Percentiles rank a stretch among this genome's conserved stretches.
Evolutionary conservation across 176 grass and related monocot genomes (phyloP).

Genomic region (Rhipidocladum racemiflorum): DNA sequence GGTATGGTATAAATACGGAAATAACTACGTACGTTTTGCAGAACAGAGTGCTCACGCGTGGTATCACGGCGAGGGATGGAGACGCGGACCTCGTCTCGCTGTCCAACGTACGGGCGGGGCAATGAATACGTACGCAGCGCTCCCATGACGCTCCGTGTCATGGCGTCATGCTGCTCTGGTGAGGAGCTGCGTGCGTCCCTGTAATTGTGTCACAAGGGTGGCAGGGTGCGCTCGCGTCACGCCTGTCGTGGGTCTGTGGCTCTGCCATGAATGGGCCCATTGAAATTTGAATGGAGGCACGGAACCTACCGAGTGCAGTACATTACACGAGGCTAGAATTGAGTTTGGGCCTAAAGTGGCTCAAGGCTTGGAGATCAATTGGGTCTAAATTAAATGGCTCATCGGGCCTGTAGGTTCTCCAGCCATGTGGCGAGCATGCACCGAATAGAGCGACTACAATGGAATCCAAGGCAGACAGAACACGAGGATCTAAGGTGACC

Average conservation of each 20-base stretch:
- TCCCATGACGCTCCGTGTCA: neutral
- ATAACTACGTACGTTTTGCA: no score
- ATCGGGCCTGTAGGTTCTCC: neutral
- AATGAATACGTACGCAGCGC: neutral
- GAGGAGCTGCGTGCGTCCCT: neutral
- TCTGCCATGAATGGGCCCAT: neutral
- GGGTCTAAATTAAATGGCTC: neutral
- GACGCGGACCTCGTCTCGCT: neutral
- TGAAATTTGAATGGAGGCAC: neutral
- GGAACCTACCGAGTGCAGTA: neutral
- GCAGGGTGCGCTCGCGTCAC: neutral
- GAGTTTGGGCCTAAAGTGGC: neutral
- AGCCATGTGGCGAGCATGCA: neutral
- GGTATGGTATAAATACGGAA: no score
- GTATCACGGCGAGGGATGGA: neutral
- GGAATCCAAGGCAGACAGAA: no score
- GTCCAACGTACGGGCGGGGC: neutral
- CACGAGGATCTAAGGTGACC: no score
- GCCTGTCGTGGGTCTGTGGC: neutral
- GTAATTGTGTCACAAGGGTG: neutral
- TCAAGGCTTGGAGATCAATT: neutral
- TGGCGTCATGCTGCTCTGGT: neutral
- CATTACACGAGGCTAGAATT: no score
- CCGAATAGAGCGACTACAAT: no score
- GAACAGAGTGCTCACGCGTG: neutral